A percentile compares a stretch with the other conserved stretches of the same genome.
phyloP scores from a whole-genome alignment of 1,139 yeast species.

The Candida labiduridarum region DNA sequence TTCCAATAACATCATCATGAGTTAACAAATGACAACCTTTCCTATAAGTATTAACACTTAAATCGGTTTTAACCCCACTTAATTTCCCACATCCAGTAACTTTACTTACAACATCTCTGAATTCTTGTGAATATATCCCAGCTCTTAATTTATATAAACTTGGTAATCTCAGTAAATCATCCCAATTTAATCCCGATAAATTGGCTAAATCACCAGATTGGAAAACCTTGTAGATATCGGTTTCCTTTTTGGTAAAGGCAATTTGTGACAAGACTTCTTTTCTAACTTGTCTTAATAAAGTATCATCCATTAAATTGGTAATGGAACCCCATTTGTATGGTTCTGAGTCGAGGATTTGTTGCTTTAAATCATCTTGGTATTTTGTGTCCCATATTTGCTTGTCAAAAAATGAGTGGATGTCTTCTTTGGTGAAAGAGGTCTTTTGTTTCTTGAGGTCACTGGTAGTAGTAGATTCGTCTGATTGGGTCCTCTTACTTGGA shows the following conservation, averaged over 20 bases:
- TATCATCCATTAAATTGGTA: conserved; percentile 70
- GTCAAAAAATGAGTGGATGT: conserved; percentile 54
- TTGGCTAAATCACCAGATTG: conserved; percentile 97
- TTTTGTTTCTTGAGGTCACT: conserved; percentile 22
- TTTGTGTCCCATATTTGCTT: conserved; percentile 52
- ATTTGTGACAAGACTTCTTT: conserved; percentile 80
- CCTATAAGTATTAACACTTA: conserved; percentile 88
- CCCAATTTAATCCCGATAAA: conserved; percentile 78
- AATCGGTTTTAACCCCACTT: conserved; percentile 87
- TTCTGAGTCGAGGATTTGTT: conserved; percentile 50
- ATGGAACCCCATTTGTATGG: conserved; percentile 95
- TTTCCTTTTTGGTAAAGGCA: conserved; percentile 91
- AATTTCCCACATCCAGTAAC: conserved; percentile 89
- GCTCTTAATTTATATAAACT: conserved; percentile 75
- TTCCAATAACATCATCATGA: conserved; percentile 97
- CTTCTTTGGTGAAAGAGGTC: conserved; percentile 29
- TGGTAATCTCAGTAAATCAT: conserved; percentile 73
- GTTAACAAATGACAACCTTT: conserved; percentile 93
- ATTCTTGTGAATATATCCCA: conserved; percentile 83
- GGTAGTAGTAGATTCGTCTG: conserved; percentile 6
- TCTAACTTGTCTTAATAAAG: conserved; percentile 74
- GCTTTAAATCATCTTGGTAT: conserved; percentile 43
- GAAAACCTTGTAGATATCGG: conserved; percentile 92
- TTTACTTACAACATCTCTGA: conserved; percentile 77
- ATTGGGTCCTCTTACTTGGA: conserved; percentile 9